Evolutionary conservation across 2,329 filamentous ascomycete genomes (phyloP), one percentile per base, ranked within the genome.

Genomic region (Aureobasidium melanogenum): DNA sequence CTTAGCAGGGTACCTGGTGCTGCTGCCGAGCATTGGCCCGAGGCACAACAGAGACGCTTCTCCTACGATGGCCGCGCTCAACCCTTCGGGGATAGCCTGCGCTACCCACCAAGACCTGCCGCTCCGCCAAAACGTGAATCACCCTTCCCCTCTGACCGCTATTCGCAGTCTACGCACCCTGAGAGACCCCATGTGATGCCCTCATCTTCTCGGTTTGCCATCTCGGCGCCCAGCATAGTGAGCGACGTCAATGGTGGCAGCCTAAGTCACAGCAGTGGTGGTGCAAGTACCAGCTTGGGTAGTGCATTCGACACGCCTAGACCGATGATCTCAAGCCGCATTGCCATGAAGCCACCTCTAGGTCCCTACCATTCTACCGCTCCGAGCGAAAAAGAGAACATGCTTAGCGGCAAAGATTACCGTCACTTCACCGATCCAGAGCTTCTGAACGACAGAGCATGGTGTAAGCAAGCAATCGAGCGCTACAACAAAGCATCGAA

Each of bases 401-500:
- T 97, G 93, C 77, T 96, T 17, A 80, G 81, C 34, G 89, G 89
- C 14, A 82, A 88, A 43, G 82, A 84, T n/a, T 97, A 91, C 74
- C 86, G 86, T 63, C 89, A 89, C 7, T 92, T 88, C 65, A 86
- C 90, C 70, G 72, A 74, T 47, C 83, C 85, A 63, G 87, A 91
- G 68, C 81, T 99, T 5, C 82, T 89, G 15, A 81, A 89, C 22
- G 92, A 97, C 69, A 87, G 93, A n/a, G 86, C 94, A 70, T 83
- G 87, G 60, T 97, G 93, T 75, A 88, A 85, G 64, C 82, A 84
- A 14, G 90, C 90, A 5, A 86, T 93, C 67, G 92, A 88, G 82
- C 81, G 86, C 55, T 97, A 94, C 77, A 97, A 97, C 74, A 90
- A 88, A 72, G 87, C 88, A 19, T 87, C 84, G 32, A 91, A 91